Percentiles rank a stretch among this genome's conserved stretches.
These are phyloP conservation scores for Botrytis tulipae DNA, from an alignment of 2,329 filamentous ascomycete species.

Conservation along the genomic window DNA sequence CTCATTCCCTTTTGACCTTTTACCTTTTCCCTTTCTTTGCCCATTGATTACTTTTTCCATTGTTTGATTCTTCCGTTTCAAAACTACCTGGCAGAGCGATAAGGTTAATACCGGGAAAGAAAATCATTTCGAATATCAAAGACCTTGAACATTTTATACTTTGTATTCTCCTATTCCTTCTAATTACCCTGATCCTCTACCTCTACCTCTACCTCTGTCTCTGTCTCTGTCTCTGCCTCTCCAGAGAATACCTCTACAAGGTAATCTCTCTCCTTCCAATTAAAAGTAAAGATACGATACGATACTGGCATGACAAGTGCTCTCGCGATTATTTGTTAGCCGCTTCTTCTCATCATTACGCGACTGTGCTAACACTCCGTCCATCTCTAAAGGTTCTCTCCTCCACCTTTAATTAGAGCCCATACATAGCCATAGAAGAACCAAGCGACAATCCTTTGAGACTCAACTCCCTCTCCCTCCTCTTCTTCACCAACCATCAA, in stretches of 20 bases:
- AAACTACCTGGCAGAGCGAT: not conserved
- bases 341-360: constrained; percentile 1
- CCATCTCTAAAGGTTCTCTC: not conserved
- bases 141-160: not conserved
- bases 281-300: not conserved
- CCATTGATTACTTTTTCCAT: not conserved
- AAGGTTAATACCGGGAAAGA: not conserved
- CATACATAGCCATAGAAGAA: not conserved
- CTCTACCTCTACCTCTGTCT: not conserved
- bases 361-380: not conserved
- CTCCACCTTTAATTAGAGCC: not conserved
- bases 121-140: not conserved
- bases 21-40: not conserved
- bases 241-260: not conserved
- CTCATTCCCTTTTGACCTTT: not conserved
- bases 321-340: constrained; percentile 5
- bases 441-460: not conserved
- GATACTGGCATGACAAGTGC: not conserved
- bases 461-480: not conserved
- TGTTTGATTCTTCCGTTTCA: not conserved
- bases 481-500: not conserved
- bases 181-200: not conserved
- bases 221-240: too few species aligned
- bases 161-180: not conserved
- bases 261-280: not conserved